Evolutionary conservation across 2,329 filamentous ascomycete genomes (phyloP).

Genomic region (Sphaerulina musiva): DNA sequence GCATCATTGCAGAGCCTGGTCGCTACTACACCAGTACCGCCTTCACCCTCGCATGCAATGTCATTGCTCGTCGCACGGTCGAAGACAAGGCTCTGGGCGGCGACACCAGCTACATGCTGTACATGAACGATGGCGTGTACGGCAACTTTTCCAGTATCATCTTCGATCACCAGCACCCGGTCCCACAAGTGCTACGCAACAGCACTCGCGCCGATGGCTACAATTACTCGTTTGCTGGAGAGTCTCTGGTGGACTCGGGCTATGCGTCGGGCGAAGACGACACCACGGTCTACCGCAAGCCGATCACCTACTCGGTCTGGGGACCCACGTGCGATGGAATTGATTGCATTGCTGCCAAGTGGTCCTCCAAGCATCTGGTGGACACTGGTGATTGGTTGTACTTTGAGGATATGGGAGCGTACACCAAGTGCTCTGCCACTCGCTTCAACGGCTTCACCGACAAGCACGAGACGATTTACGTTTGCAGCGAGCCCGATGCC

Average conservation of each 20-base stretch:
- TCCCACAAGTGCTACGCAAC: slow-evolving; percentile 64
- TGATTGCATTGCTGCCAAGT: slow-evolving; percentile 81
- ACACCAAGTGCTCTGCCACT: slow-evolving; percentile 96
- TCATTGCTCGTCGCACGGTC: slow-evolving; percentile 90
- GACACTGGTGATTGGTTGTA: slow-evolving; percentile 97
- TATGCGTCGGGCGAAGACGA: slow-evolving; percentile 37
- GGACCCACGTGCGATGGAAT: slow-evolving; percentile 97
- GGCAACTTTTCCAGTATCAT: slow-evolving; percentile 99
- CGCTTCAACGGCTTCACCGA: slow-evolving; percentile 97
- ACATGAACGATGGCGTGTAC: slow-evolving; percentile 95
- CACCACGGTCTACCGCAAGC: slow-evolving; percentile 35
- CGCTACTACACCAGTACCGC: slow-evolving; percentile 92
- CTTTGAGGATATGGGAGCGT: slow-evolving; percentile 98
- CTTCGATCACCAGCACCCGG: slow-evolving; percentile 92
- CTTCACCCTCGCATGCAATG: slow-evolving; percentile 90
- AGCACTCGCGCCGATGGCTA: slow-evolving; percentile 25
- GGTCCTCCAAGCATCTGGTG: slow-evolving; percentile 66
- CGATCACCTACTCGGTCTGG: slow-evolving; percentile 88
- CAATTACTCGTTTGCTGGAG: slow-evolving; percentile 27
- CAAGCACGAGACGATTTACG: slow-evolving; percentile 85
- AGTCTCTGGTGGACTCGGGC: slow-evolving; percentile 30
- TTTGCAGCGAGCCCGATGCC: slow-evolving; percentile 87
- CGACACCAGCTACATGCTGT: slow-evolving; percentile 83
- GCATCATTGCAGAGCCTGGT: slow-evolving; percentile 90
- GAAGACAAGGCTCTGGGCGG: slow-evolving; percentile 54